Evolutionary conservation across 441 rosid species (phyloP), one percentile per base, ranked within the genome.

Genomic region (Rhodomyrtus psidioides): DNA sequence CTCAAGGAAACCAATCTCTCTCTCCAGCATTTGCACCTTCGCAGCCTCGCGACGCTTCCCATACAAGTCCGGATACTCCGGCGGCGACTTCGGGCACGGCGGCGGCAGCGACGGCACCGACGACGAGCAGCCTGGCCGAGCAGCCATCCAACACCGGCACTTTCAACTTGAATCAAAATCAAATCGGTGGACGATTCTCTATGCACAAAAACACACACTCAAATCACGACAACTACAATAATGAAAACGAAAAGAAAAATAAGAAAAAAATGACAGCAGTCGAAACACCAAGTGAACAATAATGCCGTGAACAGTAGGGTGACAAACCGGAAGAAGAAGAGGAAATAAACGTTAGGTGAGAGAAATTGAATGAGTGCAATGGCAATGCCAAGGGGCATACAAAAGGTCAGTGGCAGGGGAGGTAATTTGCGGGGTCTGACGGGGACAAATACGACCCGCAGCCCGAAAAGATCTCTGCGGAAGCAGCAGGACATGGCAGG

Each of bases 31-130:
- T 91, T 92, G 95, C 62, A 95, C 96, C 90, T 92, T 94, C 21
- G 95, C 94, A 87, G 90, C 90, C 88, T 91, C 95, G 88, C 95
- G 90, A 30, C 98, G 94, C 88, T 91, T 95, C 34, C 99, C 97
- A 84, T 93, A 95, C 92, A 95, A 94, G 90, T 96, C 96, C 42
- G 98, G 98, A 89, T 93, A 96, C 86, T 88, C 90, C 85, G 98
- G 98, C 76, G 96, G 98, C 81, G 97, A 95, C 90, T 92, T 94
- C 2, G 98, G 98, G 57, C 91, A 85, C n/a, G 98, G 98, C 84
- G 95, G 96, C 34, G 98, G 98, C 82, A 93, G 75, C 13, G 96
- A 92, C 28, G 91, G 86, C 85, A 87, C 62, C 3, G 92, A 85
- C 56, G 92, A 90, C 84, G 91, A 85, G 53, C 84, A 85, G 39